Evolutionary conservation across 495 filamentous ascomycete genomes (phyloP), one percentile per base, ranked within the genome.

Genomic region (Penicillium lagena): DNA sequence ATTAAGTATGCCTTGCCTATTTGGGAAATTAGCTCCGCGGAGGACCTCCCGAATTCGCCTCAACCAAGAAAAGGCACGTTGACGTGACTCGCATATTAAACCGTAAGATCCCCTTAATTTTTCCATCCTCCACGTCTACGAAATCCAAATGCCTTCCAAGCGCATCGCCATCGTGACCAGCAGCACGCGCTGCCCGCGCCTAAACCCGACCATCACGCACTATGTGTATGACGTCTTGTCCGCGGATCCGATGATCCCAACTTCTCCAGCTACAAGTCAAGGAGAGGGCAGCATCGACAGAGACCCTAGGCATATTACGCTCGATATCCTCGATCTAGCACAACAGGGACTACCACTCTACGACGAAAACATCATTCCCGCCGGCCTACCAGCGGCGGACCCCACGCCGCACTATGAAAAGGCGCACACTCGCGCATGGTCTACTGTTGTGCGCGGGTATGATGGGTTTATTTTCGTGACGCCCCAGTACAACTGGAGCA

Each of bases 391-490:
- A 4, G 53, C 62, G 9, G 12, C 54, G 1, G 61, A 64, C 14
- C 57, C 58, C 9, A 53, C 58, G 12, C 58, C 58, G 7, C 58
- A 70, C 33, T 80, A 76, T 60, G 46, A 54, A 8, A 62, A 77
- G 37, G 58, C 55, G 13, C 70, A 77, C 55, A 75, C 72, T 22
- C 60, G 59, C 9, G 60, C 60, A 7, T 82, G 79, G 79, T 75
- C 68, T 27, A 39, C 51, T 8, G 64, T 72, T 34, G 75, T 81
- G 39, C 48, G 58, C 1, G 49, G 55, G 14, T 64, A 73, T 47
- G 68, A 67, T 40, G 77, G 58, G 1, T 80, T 84, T 54, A 64
- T 85, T 43, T 76, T 86, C 44, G 70, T 83, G 12, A 70, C 70
- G 8, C 74, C 72, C 7, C 73, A 78, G 55, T 76, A 77, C 50